These are phyloP conservation scores for Biscutella laevigata DNA, from an alignment of 441 rosid genomes.

Conservation along the genomic window DNA sequence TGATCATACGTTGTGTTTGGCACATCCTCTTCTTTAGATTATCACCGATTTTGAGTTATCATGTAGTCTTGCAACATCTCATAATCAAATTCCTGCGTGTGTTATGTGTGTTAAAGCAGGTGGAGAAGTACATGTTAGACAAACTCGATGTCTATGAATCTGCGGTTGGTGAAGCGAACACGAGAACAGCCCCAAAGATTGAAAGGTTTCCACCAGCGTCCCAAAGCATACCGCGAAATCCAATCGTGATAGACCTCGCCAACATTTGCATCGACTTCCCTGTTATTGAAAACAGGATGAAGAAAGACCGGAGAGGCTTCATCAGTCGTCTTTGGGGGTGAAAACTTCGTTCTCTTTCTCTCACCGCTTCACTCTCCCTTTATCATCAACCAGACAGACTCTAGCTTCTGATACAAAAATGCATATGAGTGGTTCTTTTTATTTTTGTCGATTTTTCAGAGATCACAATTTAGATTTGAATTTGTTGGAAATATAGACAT, in stretches of 20 bases:
- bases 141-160: slow-evolving; percentile 81
- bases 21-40: too few relatives aligned
- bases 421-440: background rate
- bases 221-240: slow-evolving; percentile 61
- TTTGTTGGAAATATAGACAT: background rate
- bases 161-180: slow-evolving; percentile 56
- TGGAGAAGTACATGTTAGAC: slow-evolving; percentile 65
- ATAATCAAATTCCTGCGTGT: background rate
- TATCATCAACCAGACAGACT: background rate
- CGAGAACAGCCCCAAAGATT: slow-evolving; percentile 52
- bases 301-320: slow-evolving; percentile 70
- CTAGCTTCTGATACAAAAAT: slow-evolving; percentile 2
- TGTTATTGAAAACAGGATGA: slow-evolving; percentile 69
- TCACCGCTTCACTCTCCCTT: slow-evolving; percentile 2
- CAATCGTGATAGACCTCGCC: slow-evolving; percentile 80
- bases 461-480: slow-evolving; percentile 14
- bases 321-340: slow-evolving; percentile 64
- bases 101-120: slow-evolving; percentile 26
- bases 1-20: background rate
- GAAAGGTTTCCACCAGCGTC: slow-evolving; percentile 80
- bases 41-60: background rate
- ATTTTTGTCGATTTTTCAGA: background rate
- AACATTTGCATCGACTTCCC: slow-evolving; percentile 65
- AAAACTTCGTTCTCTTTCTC: slow-evolving; percentile 2
- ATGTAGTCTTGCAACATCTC: background rate